Base-by-base conservation (phyloP, 2,329 filamentous ascomycete genomes). In the Fusarium avenaceum region DNA sequence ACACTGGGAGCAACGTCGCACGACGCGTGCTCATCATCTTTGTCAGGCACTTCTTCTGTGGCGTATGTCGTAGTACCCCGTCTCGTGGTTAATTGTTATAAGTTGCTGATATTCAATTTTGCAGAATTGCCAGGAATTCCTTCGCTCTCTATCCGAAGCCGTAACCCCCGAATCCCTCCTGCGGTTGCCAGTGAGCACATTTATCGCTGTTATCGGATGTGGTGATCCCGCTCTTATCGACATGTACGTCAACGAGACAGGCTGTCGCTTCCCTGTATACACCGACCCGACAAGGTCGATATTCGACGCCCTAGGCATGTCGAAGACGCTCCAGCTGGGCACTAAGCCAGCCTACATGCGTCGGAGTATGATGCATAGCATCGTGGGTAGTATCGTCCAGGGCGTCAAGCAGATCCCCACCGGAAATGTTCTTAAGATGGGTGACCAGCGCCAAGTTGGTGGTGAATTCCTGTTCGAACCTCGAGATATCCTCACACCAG, bases 401-500 rank as follows among this genome's bases (percentile, higher is more conserved):
- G 86, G 82, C 0, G 75, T 94, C 32, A 86, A 82, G 70, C 81
- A 89, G 61, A 78, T 90, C 2, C 83, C 84, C 17, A 81, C 76
- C 9, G 89, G 89, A 1, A 79, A 90, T 48, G 87, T 85, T 7
- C 80, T 87, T 62, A 89, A 89, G 76, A 87, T 86, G 20, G 91
- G 92, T 4, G 86, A 92, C 74, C 83, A 86, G 74, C 82, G 85
- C 52, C 90, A 93, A 79, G 89, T 92, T 4, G 91, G 92, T 24
- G 92, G 92, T 13, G 92, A 94, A 79, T 92, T 94, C 65, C 76
- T 94, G n/a, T 93, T 93, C 67, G 89, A 92, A 74, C 85, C 85
- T 0, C 61, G 77, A 3, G 77, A 81, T 5, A 60, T 85, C 43
- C 77, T 78, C 49, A 82, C 82, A 15, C 84, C 83, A 1, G 76